Evolutionary conservation across 2,329 filamentous ascomycete genomes (phyloP).

Genomic region (Hymenoscyphus repandus): DNA sequence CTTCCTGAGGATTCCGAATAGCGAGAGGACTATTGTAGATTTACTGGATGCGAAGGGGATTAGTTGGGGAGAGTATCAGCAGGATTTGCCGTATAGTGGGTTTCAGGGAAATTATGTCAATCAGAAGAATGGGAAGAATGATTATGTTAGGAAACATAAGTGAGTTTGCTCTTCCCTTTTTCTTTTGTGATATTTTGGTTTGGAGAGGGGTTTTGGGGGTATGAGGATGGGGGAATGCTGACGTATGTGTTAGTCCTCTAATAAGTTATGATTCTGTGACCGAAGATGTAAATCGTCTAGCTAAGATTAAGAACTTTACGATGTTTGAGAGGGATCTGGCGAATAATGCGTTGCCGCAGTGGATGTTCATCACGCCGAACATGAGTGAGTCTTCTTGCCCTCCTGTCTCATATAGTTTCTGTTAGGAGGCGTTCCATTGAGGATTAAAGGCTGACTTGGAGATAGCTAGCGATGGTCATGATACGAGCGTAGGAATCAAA

Average conservation of each 20-base stretch:
- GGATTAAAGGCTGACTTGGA: not conserved
- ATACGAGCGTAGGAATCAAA: conserved; percentile 49
- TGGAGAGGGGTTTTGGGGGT: conserved; percentile 11
- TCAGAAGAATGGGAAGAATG: conserved; percentile 58
- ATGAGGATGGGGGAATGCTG: not conserved
- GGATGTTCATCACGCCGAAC: conserved; percentile 68
- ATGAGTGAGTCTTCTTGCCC: conserved; percentile 42
- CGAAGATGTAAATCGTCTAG: conserved; percentile 50
- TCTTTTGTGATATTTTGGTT: conserved; percentile 31
- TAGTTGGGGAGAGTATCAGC: conserved; percentile 65
- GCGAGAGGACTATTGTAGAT: conserved; percentile 51
- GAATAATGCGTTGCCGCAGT: conserved; percentile 62
- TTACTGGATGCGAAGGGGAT: conserved; percentile 42
- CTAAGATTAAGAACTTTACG: conserved; percentile 68
- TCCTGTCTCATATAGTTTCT: too few relatives aligned
- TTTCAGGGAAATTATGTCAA: conserved; percentile 67
- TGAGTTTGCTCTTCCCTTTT: conserved; percentile 25
- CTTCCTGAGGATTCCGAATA: conserved; percentile 50
- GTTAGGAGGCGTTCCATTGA: conserved; percentile 34
- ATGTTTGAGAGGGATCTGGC: conserved; percentile 63
- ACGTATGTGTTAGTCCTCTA: conserved; percentile 22
- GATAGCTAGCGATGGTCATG: conserved; percentile 65
- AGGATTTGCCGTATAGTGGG: conserved; percentile 69
- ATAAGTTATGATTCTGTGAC: conserved; percentile 63
- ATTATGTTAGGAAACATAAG: conserved; percentile 81